Evolutionary conservation across 208 protist species (phyloP), one percentile per base, ranked within the genome.

Genomic region (Wallacemonas sp.): DNA sequence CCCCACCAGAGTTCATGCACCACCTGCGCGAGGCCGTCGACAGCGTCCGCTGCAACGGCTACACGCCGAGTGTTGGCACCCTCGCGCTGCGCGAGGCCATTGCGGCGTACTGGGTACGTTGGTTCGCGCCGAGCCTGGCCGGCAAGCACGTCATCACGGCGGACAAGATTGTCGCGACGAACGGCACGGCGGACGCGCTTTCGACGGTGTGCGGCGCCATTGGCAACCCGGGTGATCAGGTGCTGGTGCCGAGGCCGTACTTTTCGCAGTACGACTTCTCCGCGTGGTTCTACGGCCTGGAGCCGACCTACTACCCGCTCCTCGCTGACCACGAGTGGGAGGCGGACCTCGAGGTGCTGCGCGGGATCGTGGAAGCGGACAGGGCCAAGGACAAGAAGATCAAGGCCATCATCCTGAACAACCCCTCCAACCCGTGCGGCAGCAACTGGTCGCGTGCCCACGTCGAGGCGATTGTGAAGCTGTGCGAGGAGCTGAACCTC

Each of bases 381-480:
- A 61, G 23, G 29, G 50, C 36, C 36, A 31, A 63, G 32, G 52
- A 49, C 41, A 54, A 57, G 4, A 81, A 76, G 7, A 97, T 92
- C 12, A 81, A 70, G 61, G 88, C 74, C 11, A 94, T 98, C 26
- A 22, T 98, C 11, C 70, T 98, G 22, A 97, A 86, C 48, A 98
- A 98, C 76, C 95, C 95, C 18, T 94, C 82, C 20, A 98, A 98
- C 74, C 93, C 95, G 23, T 97, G 92, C 68, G 95, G 95, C 29
- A 92, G 79, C 29, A 86, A 91, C 65, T 97, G 79, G 66, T 72
- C 61, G 7, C 59, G 54, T 3, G 16, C 76, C 38, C 94, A 97
- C 72, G 48, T 96, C 16, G 31, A 61, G 25, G 82, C 61, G 14
- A 65, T 93, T 23, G 41, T 93, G 3, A 61, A 64, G 48, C 49